Evolutionary conservation across 352 stramenopile species (phyloP).

Genomic region (Elongisporangium undulatum): DNA sequence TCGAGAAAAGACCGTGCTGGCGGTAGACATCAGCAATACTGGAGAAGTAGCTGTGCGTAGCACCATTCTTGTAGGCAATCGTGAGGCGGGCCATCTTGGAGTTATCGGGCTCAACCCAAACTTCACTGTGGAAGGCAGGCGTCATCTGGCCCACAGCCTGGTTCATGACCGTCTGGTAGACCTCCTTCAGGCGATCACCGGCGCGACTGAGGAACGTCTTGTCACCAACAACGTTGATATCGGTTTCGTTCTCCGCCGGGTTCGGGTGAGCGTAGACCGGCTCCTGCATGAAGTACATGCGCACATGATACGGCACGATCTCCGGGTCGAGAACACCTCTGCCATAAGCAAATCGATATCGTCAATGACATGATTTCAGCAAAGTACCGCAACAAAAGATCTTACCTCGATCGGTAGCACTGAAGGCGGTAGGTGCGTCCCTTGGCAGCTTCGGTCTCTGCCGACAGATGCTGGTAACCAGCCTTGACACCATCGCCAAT

Average conservation of each 20-base stretch:
- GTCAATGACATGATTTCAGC: neutral
- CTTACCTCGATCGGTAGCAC: conserved; percentile 62
- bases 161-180: conserved; percentile 79
- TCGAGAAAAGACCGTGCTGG: conserved; percentile 76
- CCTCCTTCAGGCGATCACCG: conserved; percentile 55
- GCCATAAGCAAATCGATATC: no score
- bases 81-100: conserved; percentile 77
- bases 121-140: conserved; percentile 73
- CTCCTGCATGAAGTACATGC: conserved; percentile 83
- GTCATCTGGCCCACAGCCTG: conserved; percentile 74
- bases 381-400: conserved; percentile 1
- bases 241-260: conserved; percentile 52
- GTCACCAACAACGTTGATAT: conserved; percentile 74
- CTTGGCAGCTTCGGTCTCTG: conserved; percentile 49
- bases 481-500: conserved; percentile 79
- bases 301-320: conserved; percentile 75
- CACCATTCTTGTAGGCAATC: conserved; percentile 70
- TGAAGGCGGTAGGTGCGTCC: conserved; percentile 72
- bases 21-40: conserved; percentile 84
- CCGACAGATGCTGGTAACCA: conserved; percentile 66
- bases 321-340: conserved; percentile 68
- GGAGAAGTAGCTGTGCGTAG: conserved; percentile 85
- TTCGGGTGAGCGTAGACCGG: conserved; percentile 59
- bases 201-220: conserved; percentile 73
- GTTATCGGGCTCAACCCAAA: conserved; percentile 67